Evolutionary conservation across 371 early-diverging fungal species (phyloP).

Genomic region (Rhizopus arrhizus): DNA sequence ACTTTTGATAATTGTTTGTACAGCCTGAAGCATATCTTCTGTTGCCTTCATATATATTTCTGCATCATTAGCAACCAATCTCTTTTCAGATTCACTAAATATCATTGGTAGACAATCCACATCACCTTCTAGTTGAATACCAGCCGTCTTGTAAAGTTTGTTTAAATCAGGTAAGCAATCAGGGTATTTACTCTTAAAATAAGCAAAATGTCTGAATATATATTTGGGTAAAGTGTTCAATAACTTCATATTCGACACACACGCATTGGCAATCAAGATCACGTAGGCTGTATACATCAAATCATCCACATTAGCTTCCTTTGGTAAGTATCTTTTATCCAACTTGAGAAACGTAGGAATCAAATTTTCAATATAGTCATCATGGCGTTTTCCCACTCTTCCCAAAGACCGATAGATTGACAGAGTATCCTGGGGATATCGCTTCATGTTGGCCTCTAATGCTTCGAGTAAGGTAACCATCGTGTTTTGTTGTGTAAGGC

Average conservation of each 20-base stretch:
- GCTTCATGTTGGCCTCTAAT: slow-evolving; percentile 60
- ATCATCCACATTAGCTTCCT: slow-evolving; percentile 71
- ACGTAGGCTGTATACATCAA: slow-evolving; percentile 65
- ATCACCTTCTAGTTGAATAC: slow-evolving; percentile 32
- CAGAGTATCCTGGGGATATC: slow-evolving; percentile 69
- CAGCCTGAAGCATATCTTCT: slow-evolving; percentile 26
- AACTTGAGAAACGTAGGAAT: slow-evolving; percentile 63
- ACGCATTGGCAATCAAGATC: slow-evolving; percentile 74
- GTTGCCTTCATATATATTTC: slow-evolving; percentile 35
- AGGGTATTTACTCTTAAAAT: slow-evolving; percentile 71
- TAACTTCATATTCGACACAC: slow-evolving; percentile 49
- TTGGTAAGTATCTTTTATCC: slow-evolving; percentile 66
- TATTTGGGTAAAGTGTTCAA: slow-evolving; percentile 17
- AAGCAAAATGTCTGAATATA: slow-evolving; percentile 71
- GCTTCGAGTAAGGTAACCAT: slow-evolving; percentile 53
- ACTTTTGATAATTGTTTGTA: slow-evolving; percentile 23
- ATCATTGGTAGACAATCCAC: slow-evolving; percentile 35
- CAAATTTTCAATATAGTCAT: slow-evolving; percentile 55
- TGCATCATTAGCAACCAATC: slow-evolving; percentile 26
- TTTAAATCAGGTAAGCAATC: slow-evolving; percentile 64
- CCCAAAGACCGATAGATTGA: slow-evolving; percentile 69
- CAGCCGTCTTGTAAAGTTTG: slow-evolving; percentile 33
- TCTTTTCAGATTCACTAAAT: slow-evolving; percentile 25
- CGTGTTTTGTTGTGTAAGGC: slow-evolving; percentile 37
- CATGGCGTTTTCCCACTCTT: slow-evolving; percentile 65